phyloP scores from a whole-genome alignment of 331 rosid species.

The Dryas integrifolia region DNA sequence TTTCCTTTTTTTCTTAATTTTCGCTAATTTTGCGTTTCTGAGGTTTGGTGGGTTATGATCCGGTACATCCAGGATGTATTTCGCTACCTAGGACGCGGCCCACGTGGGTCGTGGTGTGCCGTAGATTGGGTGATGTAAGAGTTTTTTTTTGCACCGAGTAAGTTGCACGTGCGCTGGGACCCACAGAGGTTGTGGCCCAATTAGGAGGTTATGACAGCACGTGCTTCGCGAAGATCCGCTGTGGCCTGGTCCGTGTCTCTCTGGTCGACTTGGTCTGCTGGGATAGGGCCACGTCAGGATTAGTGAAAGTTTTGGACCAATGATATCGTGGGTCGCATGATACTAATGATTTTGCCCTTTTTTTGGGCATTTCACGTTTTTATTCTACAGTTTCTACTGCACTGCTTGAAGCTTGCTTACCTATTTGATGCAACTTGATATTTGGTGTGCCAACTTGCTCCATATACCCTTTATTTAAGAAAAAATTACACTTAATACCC shows the following conservation, averaged over 20 bases:
- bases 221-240: slow-evolving; percentile 24
- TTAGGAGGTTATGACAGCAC: slow-evolving; percentile 7
- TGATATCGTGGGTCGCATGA: slow-evolving; percentile 20
- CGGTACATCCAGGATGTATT: background rate
- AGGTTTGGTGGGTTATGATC: background rate
- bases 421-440: background rate
- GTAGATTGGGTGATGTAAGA: background rate
- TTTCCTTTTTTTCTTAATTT: background rate
- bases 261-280: background rate
- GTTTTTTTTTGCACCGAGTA: background rate
- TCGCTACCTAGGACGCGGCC: background rate
- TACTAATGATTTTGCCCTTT: slow-evolving; percentile 6
- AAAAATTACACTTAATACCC: no score
- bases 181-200: background rate
- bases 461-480: background rate
- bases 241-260: background rate
- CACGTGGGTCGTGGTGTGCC: slow-evolving; percentile 1
- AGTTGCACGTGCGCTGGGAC: slow-evolving; percentile 11
- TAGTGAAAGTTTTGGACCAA: background rate
- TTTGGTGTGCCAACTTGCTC: background rate
- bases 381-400: background rate
- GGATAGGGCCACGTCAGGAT: slow-evolving; percentile 25
- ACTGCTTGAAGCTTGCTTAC: background rate
- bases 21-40: background rate
- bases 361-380: background rate